Conservation (phyloP, 202 grass and related monocot species). For the Tripidium arundinaceum region DNA sequence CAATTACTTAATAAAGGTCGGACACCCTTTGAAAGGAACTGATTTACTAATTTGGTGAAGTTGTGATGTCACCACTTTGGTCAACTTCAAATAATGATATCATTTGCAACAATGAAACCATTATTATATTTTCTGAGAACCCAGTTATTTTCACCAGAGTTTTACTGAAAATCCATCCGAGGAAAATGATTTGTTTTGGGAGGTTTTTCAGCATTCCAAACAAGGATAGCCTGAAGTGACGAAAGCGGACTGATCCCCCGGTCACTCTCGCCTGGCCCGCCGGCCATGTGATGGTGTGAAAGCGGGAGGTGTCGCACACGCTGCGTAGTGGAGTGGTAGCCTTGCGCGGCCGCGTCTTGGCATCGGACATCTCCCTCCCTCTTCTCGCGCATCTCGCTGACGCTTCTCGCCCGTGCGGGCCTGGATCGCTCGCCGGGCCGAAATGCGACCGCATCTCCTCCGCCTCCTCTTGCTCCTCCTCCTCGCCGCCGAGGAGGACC, state of each 20-base stretch:
- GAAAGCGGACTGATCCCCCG: not conserved
- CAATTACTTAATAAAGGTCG: no score
- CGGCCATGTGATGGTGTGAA: constrained; percentile 18
- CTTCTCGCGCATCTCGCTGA: constrained; percentile 17
- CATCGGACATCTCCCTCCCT: constrained; percentile 19
- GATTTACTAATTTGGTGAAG: no score
- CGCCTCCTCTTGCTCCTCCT: constrained; percentile 11
- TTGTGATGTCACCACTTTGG: no score
- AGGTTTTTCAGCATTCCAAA: not conserved
- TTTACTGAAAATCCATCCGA: not conserved
- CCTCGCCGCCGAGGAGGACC: not conserved
- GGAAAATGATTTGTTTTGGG: not conserved
- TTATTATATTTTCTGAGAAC: no score
- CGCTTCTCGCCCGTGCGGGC: not conserved
- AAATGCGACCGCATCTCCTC: constrained; percentile 45
- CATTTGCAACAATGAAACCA: no score
- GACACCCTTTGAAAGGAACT: no score
- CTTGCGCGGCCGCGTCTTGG: constrained; percentile 7
- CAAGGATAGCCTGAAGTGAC: not conserved
- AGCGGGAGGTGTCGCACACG: not conserved
- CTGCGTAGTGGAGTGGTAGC: not conserved
- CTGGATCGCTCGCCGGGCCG: constrained; percentile 35
- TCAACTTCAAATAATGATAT: no score
- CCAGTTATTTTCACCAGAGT: no score
- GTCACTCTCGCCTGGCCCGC: not conserved